Base-by-base conservation (phyloP, 2,329 filamentous ascomycete genomes). In the Daldinia sp. region DNA sequence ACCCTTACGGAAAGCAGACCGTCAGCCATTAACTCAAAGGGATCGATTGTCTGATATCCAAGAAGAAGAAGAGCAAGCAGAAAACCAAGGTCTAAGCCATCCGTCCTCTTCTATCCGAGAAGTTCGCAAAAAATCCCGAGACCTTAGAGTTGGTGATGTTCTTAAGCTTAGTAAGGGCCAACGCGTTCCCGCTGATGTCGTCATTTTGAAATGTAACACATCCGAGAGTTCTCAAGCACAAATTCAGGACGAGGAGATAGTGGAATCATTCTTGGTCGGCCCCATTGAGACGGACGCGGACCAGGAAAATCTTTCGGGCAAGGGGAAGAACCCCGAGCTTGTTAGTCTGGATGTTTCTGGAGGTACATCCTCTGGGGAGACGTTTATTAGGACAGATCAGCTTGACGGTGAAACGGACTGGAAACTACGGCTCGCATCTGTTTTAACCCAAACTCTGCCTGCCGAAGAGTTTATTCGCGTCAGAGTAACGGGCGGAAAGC, bases 331-430 rank as follows among this genome's bases (percentile, higher is more conserved):
- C 41, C 59, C 68, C 37, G 72, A 73, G 9, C 21, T 69, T 1
- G 68, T 72, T 27, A 67, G 71, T 32, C 71, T 75, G 47, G 71
- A 66, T 30, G 66, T 70, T 1, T 76, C 78, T 34, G 76, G 72
- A 48, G 76, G 76, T 10, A 77, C 79, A 15, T 78, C 84, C n/a
- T 82, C 83, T 23, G 93, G 93, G 25, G 96, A 99, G 78, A 94
- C 94, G 0, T 99, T 99, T 73, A 98, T 99, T 73, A 87, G 95
- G 63, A 99, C 96, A 1, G 95, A 99, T 77, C 95, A 99, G 75
- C 84, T 99, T 8, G 95, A 99, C 73, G 95, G 95, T 70, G 95
- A 99, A 79, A 99, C 95, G 0, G 95, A 99, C 74, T 99, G 95
- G 96, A 99, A 99, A 78, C 81, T 99, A 58, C 89, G 96, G 27